Evolutionary conservation across 2,329 filamentous ascomycete genomes (phyloP).

Genomic region (Colletotrichum echinochloae): DNA sequence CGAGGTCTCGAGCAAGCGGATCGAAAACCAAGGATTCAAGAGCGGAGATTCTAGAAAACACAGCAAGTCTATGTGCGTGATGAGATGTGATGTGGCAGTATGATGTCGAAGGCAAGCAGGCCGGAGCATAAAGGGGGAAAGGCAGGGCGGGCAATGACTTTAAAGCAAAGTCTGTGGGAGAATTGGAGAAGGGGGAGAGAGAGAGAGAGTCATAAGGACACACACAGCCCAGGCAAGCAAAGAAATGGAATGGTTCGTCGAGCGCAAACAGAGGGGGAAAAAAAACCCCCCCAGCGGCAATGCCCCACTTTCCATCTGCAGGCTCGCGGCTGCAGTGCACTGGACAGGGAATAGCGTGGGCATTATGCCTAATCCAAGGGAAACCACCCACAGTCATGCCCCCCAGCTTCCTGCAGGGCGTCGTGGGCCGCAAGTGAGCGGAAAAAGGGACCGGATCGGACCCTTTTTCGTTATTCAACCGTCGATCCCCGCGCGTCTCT

Average conservation of each 20-base stretch:
- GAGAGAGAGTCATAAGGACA: slow-evolving; percentile 34
- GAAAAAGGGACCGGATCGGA: slow-evolving; percentile 5
- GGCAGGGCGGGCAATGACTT: slow-evolving; percentile 16
- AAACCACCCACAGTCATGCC: slow-evolving; percentile 35
- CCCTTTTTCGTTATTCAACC: background rate
- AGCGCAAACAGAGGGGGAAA: slow-evolving; percentile 12
- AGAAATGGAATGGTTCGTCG: slow-evolving; percentile 30
- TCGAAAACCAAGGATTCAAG: background rate
- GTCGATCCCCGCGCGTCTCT: slow-evolving; percentile 28
- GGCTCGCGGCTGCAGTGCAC: slow-evolving; percentile 37
- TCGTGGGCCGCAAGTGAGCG: background rate
- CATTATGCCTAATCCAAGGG: slow-evolving; percentile 9
- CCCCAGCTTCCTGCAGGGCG: slow-evolving; percentile 31
- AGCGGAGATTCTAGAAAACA: slow-evolving; percentile 1
- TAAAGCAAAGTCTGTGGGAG: slow-evolving; percentile 26
- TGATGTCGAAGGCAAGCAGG: background rate
- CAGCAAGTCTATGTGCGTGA: slow-evolving; percentile 1
- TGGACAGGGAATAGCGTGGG: slow-evolving; percentile 37
- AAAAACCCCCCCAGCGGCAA: background rate
- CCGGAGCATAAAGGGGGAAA: background rate
- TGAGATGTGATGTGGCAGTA: background rate
- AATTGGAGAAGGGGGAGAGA: slow-evolving; percentile 5
- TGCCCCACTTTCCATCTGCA: slow-evolving; percentile 37
- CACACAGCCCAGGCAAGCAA: slow-evolving; percentile 12
- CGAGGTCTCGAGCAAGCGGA: background rate